phyloP scores from a whole-genome alignment of 2,329 filamentous ascomycete species.

The Fusarium odoratissimum region DNA sequence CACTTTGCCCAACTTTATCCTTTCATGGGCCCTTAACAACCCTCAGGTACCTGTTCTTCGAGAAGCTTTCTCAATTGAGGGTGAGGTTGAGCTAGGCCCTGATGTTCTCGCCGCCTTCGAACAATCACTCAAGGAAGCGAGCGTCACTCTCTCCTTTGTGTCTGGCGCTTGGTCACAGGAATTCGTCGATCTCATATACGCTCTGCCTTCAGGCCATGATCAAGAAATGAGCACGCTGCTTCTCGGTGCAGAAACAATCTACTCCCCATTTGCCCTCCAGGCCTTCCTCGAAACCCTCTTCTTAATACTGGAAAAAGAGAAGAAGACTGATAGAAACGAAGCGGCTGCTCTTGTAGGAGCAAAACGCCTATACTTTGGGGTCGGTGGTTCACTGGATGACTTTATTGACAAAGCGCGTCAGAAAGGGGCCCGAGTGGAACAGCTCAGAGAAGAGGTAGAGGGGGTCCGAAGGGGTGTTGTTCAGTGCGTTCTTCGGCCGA shows the following conservation, averaged over 20 bases:
- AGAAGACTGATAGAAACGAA: constrained; percentile 49
- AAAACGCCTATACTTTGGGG: constrained; percentile 86
- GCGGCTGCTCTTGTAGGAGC: constrained; percentile 77
- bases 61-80: constrained; percentile 62
- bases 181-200: constrained; percentile 70
- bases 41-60: constrained; percentile 53
- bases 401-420: constrained; percentile 67
- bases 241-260: constrained; percentile 85
- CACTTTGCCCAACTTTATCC: constrained; percentile 80
- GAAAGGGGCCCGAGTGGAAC: constrained; percentile 61
- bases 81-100: constrained; percentile 73
- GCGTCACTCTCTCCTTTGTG: constrained; percentile 72
- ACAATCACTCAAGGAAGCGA: constrained; percentile 59
- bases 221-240: constrained; percentile 59
- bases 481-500: constrained; percentile 55
- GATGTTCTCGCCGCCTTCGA: constrained; percentile 70
- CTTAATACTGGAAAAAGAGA: constrained; percentile 64
- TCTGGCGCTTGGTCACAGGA: constrained; percentile 79
- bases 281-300: constrained; percentile 77
- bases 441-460: constrained; percentile 68
- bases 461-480: constrained; percentile 73
- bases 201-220: constrained; percentile 22
- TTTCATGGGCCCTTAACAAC: constrained; percentile 71
- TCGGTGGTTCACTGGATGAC: constrained; percentile 83
- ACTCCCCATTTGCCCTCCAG: constrained; percentile 77